Evolutionary conservation across 2,329 filamentous ascomycete genomes (phyloP).

Genomic region (Trichoderma sp.): DNA sequence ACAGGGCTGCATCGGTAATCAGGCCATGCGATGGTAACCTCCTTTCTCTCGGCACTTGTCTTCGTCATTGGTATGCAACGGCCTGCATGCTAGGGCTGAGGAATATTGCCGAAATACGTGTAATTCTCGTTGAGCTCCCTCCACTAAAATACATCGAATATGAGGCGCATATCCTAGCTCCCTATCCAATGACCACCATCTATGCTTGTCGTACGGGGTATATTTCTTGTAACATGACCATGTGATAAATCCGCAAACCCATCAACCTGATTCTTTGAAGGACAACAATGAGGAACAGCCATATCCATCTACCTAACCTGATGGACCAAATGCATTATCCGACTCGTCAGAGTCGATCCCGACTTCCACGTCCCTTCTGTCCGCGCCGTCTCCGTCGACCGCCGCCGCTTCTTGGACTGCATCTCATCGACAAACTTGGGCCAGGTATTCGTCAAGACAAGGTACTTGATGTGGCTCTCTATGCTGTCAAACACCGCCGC

Average conservation of each 20-base stretch:
- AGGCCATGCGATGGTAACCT: background rate
- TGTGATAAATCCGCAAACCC: background rate
- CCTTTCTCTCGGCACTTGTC: background rate
- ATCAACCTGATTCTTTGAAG: too few species aligned
- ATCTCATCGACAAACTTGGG: constrained; percentile 51
- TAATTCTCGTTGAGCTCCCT: background rate
- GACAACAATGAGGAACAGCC: background rate
- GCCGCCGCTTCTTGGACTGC: constrained; percentile 24
- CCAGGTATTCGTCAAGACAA: constrained; percentile 71
- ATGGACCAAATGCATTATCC: background rate
- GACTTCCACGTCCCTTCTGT: constrained; percentile 12
- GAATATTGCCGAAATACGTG: constrained; percentile 5
- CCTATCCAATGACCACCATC: background rate
- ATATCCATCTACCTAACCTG: background rate
- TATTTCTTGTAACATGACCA: background rate
- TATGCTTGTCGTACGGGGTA: background rate
- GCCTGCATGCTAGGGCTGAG: constrained; percentile 4
- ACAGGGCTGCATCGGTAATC: background rate
- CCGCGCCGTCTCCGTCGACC: constrained; percentile 29
- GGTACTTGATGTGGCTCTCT: constrained; percentile 61
- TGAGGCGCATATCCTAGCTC: background rate
- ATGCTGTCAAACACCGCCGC: constrained; percentile 59
- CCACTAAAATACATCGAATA: background rate
- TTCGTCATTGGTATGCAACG: background rate
- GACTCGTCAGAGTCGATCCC: background rate